Base-by-base conservation (phyloP, 148 eudicot species). In the Mesembryanthemum crystallinum region DNA sequence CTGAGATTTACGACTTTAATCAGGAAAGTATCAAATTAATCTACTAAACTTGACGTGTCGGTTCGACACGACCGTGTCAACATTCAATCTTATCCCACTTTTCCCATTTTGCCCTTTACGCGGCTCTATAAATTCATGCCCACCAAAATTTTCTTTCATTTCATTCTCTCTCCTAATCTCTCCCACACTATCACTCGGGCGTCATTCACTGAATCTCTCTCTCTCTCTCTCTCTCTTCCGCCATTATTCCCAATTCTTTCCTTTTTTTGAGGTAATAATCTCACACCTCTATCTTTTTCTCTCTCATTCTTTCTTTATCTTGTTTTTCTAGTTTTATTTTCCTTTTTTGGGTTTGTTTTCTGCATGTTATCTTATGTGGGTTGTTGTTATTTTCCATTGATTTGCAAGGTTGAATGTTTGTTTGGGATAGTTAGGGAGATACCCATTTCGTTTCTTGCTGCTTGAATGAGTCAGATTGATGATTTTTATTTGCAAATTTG, bases 71-170 rank as follows among this genome's bases (percentile, higher is more conserved):
- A 64, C 67, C 67, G n/a, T 64, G 45, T 64, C 35, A 32, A 78
- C n/a, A n/a, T n/a, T n/a, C n/a, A 64, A 68, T 62, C 33, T 55
- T 24, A 52, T 25, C 51, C 43, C 61, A 64, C 37, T 27, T 63
- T 71, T 23, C 20, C 77, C 11, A n/a, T 52, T 71, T 29, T 65
- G 6, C 69, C 69, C 60, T 13, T 29, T 61, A 61, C 13, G 28
- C 43, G 52, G 45, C n/a, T 35, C 74, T 77, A 77, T 77, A 77
- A 62, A 77, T 77, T 70, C 42, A 49, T 24, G 32, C 69, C 49
- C 49, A 45, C 18, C 75, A 62, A 25, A 17, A 17, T 51, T 39
- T 14, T 23, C 3, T 35, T 78, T 17, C 72, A 57, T 30, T 55
- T 4, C 61, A 57, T 59, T 66, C 61, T 67, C 72, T 66, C 62